phyloP scores from a whole-genome alignment of 345 rosid species.

The Camelina hispida region DNA sequence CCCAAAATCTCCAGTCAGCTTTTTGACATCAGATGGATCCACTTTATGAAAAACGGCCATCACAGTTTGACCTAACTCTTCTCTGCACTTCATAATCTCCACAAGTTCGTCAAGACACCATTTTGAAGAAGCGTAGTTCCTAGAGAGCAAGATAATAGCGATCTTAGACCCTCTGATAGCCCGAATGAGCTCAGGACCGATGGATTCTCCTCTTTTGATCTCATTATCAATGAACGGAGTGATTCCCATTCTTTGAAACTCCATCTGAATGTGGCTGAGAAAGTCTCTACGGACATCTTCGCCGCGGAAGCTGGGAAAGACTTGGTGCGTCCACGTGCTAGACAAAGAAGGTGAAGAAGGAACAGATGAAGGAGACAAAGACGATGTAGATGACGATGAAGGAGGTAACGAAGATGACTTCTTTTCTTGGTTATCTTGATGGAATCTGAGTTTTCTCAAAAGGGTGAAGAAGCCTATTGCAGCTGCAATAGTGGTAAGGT shows the following conservation, averaged over 20 bases:
- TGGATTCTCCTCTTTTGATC: not conserved
- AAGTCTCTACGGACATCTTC: constrained; percentile 5
- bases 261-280: constrained; percentile 19
- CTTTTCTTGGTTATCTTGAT: too few relatives aligned
- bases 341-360: too few relatives aligned
- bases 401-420: too few relatives aligned
- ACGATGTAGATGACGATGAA: too few relatives aligned
- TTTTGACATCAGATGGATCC: constrained; percentile 19
- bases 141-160: not conserved
- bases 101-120: constrained; percentile 32
- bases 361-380: too few relatives aligned
- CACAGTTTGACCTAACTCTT: constrained; percentile 25
- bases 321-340: too few relatives aligned
- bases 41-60: constrained; percentile 15
- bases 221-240: not conserved
- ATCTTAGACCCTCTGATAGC: constrained; percentile 10
- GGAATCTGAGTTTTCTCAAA: too few relatives aligned
- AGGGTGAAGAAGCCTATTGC: too few relatives aligned
- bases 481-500: too few relatives aligned
- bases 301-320: too few relatives aligned
- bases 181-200: too few relatives aligned
- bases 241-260: constrained; percentile 25
- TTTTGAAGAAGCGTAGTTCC: constrained; percentile 23
- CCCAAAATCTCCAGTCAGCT: constrained; percentile 5
- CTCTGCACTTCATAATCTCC: constrained; percentile 21